phyloP scores from a whole-genome alignment of 2,329 filamentous ascomycete genomes.

The Trichophyton benhamiae region DNA sequence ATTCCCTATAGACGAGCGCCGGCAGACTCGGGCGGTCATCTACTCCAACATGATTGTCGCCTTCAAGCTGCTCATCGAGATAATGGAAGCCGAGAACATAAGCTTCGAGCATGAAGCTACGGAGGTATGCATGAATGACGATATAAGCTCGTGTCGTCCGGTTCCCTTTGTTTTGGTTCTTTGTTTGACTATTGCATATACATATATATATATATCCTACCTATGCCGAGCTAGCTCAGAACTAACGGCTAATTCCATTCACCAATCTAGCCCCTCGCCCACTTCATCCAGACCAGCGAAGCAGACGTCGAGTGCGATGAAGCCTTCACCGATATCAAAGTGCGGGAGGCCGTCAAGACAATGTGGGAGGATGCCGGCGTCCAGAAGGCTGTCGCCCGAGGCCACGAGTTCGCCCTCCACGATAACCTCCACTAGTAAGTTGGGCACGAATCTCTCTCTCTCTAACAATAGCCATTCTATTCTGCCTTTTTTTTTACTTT shows the following conservation, averaged over 20 bases:
- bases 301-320: slow-evolving; percentile 70
- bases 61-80: slow-evolving; percentile 78
- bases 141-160: not conserved
- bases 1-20: slow-evolving; percentile 77
- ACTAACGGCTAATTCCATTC: not conserved
- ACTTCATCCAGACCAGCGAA: slow-evolving; percentile 62
- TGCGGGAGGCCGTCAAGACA: slow-evolving; percentile 62
- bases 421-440: slow-evolving; percentile 83
- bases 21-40: slow-evolving; percentile 89
- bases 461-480: too few relatives aligned
- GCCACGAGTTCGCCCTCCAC: slow-evolving; percentile 91
- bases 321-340: slow-evolving; percentile 52
- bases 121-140: slow-evolving; percentile 41
- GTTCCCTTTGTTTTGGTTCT: not conserved
- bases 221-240: not conserved
- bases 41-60: slow-evolving; percentile 91
- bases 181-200: not conserved
- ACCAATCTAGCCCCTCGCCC: slow-evolving; percentile 55
- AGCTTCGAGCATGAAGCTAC: slow-evolving; percentile 68
- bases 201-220: too few relatives aligned
- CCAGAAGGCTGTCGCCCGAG: slow-evolving; percentile 75
- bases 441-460: slow-evolving; percentile 24
- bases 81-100: slow-evolving; percentile 76
- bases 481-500: too few relatives aligned
- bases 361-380: slow-evolving; percentile 79